A percentile compares a stretch with the other conserved stretches of the same genome.
phyloP scores from a whole-genome alignment of 108 stramenopile genomes.

The Fragilaria crotonensis region DNA sequence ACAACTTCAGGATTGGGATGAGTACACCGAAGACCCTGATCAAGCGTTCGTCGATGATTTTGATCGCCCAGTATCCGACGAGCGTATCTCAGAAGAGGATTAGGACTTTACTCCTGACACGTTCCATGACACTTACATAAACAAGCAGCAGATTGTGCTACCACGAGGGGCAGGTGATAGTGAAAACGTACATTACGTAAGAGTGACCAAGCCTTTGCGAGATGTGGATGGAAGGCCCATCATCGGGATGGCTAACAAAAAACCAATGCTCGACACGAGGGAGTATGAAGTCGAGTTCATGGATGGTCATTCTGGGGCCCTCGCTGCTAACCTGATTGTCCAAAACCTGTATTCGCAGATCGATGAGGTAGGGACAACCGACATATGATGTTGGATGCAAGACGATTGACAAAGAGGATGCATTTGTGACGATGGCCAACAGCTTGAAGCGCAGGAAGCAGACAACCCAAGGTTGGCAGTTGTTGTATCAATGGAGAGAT shows the following conservation, averaged over 20 bases:
- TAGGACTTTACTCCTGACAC: not conserved
- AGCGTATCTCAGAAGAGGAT: constrained; percentile 21
- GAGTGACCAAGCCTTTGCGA: not conserved
- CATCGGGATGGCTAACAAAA: not conserved
- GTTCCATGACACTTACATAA: constrained; percentile 7
- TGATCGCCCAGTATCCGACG: too few relatives aligned
- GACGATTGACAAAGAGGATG: not conserved
- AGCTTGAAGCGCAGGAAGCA: too few relatives aligned
- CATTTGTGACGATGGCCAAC: not conserved
- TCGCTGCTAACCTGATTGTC: constrained; percentile 17
- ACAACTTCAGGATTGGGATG: not conserved
- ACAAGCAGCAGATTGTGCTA: too few relatives aligned
- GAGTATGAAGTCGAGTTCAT: constrained; percentile 11
- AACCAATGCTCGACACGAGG: constrained; percentile 17
- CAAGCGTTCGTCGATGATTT: constrained; percentile 1
- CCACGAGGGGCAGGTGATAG: constrained; percentile 1
- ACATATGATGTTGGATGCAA: not conserved
- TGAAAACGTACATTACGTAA: not conserved
- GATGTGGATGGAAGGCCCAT: constrained; percentile 1
- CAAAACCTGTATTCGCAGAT: constrained; percentile 10
- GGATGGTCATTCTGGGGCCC: constrained; percentile 8
- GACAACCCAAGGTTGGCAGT: constrained; percentile 29
- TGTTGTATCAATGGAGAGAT: constrained; percentile 31
- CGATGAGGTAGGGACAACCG: constrained; percentile 12
- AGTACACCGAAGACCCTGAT: not conserved